These are phyloP conservation scores for Colletotrichum sp. DNA, from an alignment of 2,329 filamentous ascomycete genomes.

Conservation along the genomic window DNA sequence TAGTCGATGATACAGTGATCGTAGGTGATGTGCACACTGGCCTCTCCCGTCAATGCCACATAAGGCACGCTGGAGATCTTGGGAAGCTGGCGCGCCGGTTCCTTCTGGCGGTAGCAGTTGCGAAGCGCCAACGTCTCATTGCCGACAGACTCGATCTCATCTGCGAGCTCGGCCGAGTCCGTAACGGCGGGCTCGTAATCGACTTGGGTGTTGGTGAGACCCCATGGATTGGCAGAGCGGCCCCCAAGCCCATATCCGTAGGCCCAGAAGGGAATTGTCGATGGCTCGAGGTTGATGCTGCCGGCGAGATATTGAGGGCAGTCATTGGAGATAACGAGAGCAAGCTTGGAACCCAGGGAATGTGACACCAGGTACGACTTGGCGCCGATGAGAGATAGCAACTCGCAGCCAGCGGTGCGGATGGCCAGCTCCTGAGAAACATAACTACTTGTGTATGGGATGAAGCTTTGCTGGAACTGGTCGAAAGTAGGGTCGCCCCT, in stretches of 20 bases:
- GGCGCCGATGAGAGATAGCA: constrained; percentile 27
- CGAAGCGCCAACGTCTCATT: constrained; percentile 23
- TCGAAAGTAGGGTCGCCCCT: constrained; percentile 52
- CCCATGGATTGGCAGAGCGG: constrained; percentile 27
- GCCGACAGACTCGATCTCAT: constrained; percentile 26
- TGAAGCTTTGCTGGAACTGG: constrained; percentile 48
- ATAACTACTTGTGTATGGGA: constrained; percentile 35
- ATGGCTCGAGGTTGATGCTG: constrained; percentile 35
- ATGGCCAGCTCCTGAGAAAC: constrained; percentile 25
- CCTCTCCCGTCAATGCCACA: constrained; percentile 52
- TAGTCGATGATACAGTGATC: constrained; percentile 59
- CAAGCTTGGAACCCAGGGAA: constrained; percentile 28
- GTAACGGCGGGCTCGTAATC: constrained; percentile 31
- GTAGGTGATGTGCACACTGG: constrained; percentile 55
- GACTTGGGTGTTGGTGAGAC: constrained; percentile 32
- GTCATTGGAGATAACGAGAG: constrained; percentile 35
- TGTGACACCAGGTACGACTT: constrained; percentile 34
- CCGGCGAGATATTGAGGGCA: constrained; percentile 32
- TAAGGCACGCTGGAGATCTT: constrained; percentile 51
- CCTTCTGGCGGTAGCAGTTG: constrained; percentile 32
- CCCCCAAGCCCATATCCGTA: constrained; percentile 24
- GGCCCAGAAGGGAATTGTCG: constrained; percentile 30
- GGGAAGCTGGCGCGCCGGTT: constrained; percentile 39
- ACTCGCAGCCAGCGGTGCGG: constrained; percentile 27
- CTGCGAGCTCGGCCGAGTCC: constrained; percentile 26